Base-by-base conservation (phyloP, 208 protist species). In the Blechomonas ayalai region DNA sequence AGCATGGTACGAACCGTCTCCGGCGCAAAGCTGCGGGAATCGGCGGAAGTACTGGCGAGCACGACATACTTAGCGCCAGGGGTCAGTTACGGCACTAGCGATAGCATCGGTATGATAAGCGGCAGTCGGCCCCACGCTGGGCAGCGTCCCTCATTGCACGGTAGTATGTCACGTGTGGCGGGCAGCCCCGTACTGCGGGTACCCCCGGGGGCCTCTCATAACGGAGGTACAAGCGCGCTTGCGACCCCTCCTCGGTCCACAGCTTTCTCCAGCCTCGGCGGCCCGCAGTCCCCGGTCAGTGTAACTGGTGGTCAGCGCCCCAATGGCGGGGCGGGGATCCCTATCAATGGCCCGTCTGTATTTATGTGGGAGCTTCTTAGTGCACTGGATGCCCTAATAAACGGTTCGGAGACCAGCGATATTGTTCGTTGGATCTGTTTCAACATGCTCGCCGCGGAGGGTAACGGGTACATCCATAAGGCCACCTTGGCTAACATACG, bases 401-500 rank as follows among this genome's bases (percentile, higher is more conserved):
- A 86, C 59, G 70, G 70, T 13, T 10, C 27, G 6, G 66, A 67
- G 26, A 80, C 79, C 28, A 45, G 56, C 18, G 43, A 56, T n/a
- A 52, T 75, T 0, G 62, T 90, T 54, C 76, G 82, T 6, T 75
- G 66, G 63, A 41, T 70, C n/a, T 83, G 74, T 56, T 91, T 83
- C 57, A 19, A 52, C 29, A 51, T 73, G 16, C 37, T 87, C 48
- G 60, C 65, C 25, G 41, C 24, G 5, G 70, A 84, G 46, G 70
- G 46, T 4, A 59, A 82, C 35, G 77, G 72, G 15, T 91, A 77
- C 54, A 84, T 91, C n/a, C 76, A 87, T 65, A 85, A 80, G 53
- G 28, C 65, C 13, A 52, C 65, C 22, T 52, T 90, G 28, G 52
- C 32, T 19, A 36, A 27, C 10, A 22, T 83, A 43, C 71, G 70